A percentile compares a stretch with the other conserved stretches of the same genome.
These are phyloP conservation scores for Litsea cubeba DNA, from an alignment of 164 flowering plant species.

Conservation along the genomic window DNA sequence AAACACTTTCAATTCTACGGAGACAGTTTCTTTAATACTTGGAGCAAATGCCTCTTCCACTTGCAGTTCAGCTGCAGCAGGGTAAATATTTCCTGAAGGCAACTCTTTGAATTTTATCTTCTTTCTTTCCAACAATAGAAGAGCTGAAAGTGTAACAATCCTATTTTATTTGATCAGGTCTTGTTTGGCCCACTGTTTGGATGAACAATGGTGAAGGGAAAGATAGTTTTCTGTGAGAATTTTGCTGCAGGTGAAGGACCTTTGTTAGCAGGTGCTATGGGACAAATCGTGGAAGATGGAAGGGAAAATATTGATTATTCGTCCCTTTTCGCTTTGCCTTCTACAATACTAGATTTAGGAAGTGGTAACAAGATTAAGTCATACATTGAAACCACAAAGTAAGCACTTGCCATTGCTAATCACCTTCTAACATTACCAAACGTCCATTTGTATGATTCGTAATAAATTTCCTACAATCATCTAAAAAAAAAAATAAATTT, in stretches of 20 bases:
- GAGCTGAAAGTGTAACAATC: neutral
- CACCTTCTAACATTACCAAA: too few relatives aligned
- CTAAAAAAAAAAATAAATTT: too few relatives aligned
- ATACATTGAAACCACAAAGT: slow-evolving; percentile 38
- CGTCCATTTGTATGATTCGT: too few relatives aligned
- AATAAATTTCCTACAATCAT: too few relatives aligned
- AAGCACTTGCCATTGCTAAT: neutral
- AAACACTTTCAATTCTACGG: neutral
- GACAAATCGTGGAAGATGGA: slow-evolving; percentile 29
- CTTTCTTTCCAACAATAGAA: neutral
- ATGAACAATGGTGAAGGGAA: slow-evolving; percentile 32
- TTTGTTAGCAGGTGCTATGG: slow-evolving; percentile 30
- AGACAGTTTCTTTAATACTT: neutral
- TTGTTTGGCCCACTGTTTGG: slow-evolving; percentile 29
- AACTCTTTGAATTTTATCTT: too few relatives aligned
- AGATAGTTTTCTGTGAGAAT: slow-evolving; percentile 51
- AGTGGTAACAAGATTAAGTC: slow-evolving; percentile 19
- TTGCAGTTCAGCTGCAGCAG: neutral
- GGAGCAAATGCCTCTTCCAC: neutral
- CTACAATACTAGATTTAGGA: slow-evolving; percentile 14
- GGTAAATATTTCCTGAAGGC: neutral
- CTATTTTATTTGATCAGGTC: slow-evolving; percentile 22
- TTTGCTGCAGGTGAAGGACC: neutral
- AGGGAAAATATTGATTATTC: slow-evolving; percentile 25
- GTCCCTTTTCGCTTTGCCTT: slow-evolving; percentile 30